Conservation (phyloP, 106 monocot species). For the Xerophyta viscosa region DNA sequence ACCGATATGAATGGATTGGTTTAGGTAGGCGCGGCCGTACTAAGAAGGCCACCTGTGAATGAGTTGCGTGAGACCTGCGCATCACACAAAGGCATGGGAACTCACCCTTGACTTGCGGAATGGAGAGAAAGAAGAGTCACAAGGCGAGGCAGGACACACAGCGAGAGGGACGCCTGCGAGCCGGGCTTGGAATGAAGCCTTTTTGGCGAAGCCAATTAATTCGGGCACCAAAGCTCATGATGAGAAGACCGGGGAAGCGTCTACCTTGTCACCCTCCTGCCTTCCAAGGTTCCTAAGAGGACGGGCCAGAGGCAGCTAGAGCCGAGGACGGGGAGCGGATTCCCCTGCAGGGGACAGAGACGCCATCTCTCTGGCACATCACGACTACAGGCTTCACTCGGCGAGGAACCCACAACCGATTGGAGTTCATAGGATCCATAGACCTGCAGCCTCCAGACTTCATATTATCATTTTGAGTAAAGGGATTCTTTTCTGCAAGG, state of each 20-base stretch:
- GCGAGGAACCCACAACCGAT: not conserved
- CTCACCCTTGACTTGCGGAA: constrained; percentile 21
- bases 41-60: constrained; percentile 5
- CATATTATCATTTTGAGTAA: constrained; percentile 22
- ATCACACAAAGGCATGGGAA: constrained; percentile 12
- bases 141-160: constrained; percentile 3
- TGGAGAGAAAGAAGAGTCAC: constrained; percentile 22
- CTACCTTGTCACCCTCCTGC: constrained; percentile 6
- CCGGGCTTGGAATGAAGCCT: too few species aligned
- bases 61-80: constrained; percentile 13
- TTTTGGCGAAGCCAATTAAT: too few species aligned
- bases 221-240: too few species aligned
- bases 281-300: constrained; percentile 6
- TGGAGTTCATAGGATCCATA: constrained; percentile 21
- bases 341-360: too few species aligned
- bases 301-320: constrained; percentile 2
- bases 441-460: constrained; percentile 16
- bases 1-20: constrained; percentile 1
- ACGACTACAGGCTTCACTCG: too few species aligned
- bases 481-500: constrained; percentile 15
- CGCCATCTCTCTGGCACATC: too few species aligned
- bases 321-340: too few species aligned
- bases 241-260: not conserved
- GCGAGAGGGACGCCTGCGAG: too few species aligned
- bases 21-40: not conserved